Percentiles rank a stretch among this genome's conserved stretches.
Evolutionary conservation across 1,284 basidiomycete species (phyloP).

Genomic region (Cutaneotrichosporon dermatis): DNA sequence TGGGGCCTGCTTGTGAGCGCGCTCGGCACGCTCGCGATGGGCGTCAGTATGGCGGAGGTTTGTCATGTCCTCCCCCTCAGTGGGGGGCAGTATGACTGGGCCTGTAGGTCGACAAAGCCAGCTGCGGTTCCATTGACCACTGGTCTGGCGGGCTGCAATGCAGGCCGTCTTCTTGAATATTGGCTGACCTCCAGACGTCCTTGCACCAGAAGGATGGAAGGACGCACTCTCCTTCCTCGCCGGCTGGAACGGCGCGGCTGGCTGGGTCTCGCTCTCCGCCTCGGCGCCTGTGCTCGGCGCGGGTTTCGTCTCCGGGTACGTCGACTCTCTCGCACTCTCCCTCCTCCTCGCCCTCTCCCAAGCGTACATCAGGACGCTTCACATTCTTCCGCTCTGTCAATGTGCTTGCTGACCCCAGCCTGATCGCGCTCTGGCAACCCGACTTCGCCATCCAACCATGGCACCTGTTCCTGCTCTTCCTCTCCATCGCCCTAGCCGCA

Average conservation of each 20-base stretch:
- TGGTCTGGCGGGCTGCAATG: too few species aligned
- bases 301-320: constrained; percentile 24
- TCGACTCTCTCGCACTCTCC: constrained; percentile 4
- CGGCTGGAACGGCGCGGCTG: constrained; percentile 21
- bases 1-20: constrained; percentile 38
- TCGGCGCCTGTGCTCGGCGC: constrained; percentile 21
- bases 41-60: constrained; percentile 15
- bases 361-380: too few species aligned
- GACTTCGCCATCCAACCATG: not conserved
- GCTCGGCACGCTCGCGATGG: constrained; percentile 29
- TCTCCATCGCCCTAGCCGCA: constrained; percentile 1
- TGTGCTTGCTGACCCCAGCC: constrained; percentile 19
- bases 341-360: too few species aligned
- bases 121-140: too few species aligned
- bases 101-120: not conserved
- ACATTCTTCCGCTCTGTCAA: too few species aligned
- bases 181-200: constrained; percentile 6
- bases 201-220: constrained; percentile 7
- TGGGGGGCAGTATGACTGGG: constrained; percentile 46
- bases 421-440: constrained; percentile 31
- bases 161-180: too few species aligned
- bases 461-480: constrained; percentile 11
- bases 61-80: constrained; percentile 18
- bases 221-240: constrained; percentile 1
- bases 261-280: constrained; percentile 46